Conservation (phyloP, 2,329 filamentous ascomycete genomes). For the Apiospora koreana region DNA sequence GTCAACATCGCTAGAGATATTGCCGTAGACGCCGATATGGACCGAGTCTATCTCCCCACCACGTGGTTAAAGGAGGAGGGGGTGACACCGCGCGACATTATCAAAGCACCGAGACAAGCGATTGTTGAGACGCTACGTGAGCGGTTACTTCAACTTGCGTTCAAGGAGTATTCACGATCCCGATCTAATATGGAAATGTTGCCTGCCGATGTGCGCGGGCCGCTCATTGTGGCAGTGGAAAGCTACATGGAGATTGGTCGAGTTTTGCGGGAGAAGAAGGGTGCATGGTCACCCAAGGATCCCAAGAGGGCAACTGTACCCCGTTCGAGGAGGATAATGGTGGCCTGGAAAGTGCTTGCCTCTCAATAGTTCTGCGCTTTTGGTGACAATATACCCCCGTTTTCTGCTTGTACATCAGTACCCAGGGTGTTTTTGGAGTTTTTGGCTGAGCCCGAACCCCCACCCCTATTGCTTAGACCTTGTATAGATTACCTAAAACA, state of each 20-base stretch:
- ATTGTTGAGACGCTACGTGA: conserved; percentile 52
- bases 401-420: not conserved
- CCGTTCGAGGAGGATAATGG: conserved; percentile 30
- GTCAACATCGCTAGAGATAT: conserved; percentile 78
- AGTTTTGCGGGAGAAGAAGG: conserved; percentile 47
- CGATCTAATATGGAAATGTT: conserved; percentile 60
- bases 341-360: conserved; percentile 33
- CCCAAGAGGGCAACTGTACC: conserved; percentile 31
- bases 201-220: conserved; percentile 59
- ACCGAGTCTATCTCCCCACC: conserved; percentile 68
- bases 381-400: conserved; percentile 10
- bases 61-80: conserved; percentile 62
- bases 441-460: not conserved
- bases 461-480: not conserved
- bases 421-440: not conserved
- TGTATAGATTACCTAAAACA: conserved; percentile 6
- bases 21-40: conserved; percentile 63
- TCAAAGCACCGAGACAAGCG: conserved; percentile 49
- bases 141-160: conserved; percentile 60
- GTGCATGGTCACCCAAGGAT: conserved; percentile 22
- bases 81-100: conserved; percentile 53
- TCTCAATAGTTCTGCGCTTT: not conserved
- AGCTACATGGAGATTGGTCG: conserved; percentile 77
- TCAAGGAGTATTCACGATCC: conserved; percentile 58
- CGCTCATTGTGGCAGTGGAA: conserved; percentile 70